Evolutionary conservation across 805 yeast genomes (phyloP).

Genomic region (Saccharomyces jurei): DNA sequence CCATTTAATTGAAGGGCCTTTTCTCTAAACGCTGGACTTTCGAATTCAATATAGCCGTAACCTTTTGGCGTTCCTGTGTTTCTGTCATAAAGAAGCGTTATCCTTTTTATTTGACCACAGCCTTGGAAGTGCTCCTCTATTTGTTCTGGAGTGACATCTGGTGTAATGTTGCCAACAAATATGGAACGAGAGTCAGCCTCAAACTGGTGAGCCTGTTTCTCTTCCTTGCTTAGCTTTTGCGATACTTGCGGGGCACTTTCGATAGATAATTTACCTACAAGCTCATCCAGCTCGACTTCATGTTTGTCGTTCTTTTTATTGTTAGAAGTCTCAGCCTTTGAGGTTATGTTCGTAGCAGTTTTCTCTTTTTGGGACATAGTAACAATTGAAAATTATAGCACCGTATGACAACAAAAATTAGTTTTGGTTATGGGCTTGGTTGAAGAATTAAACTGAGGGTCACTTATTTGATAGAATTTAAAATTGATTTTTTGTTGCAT

Average conservation of each 20-base stretch:
- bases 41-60: slow-evolving; percentile 58
- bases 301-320: not conserved
- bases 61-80: slow-evolving; percentile 45
- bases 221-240: slow-evolving; percentile 11
- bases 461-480: not conserved
- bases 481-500: not conserved
- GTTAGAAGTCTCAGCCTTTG: not conserved
- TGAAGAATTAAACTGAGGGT: not conserved
- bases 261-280: not conserved
- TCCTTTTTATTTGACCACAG: slow-evolving; percentile 42
- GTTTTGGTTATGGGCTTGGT: not conserved
- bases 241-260: not conserved
- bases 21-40: slow-evolving; percentile 33
- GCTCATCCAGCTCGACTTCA: not conserved
- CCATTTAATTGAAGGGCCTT: slow-evolving; percentile 42
- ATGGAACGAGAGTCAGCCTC: slow-evolving; percentile 47
- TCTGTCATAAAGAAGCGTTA: slow-evolving; percentile 40
- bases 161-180: slow-evolving; percentile 46
- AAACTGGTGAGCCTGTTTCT: slow-evolving; percentile 26
- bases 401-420: not conserved
- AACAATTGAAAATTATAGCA: not conserved
- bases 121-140: slow-evolving; percentile 40
- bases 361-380: not conserved
- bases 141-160: slow-evolving; percentile 41
- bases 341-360: not conserved